Base-by-base conservation (phyloP, 1,284 basidiomycete genomes). In the Cystobasidium pallidum region DNA sequence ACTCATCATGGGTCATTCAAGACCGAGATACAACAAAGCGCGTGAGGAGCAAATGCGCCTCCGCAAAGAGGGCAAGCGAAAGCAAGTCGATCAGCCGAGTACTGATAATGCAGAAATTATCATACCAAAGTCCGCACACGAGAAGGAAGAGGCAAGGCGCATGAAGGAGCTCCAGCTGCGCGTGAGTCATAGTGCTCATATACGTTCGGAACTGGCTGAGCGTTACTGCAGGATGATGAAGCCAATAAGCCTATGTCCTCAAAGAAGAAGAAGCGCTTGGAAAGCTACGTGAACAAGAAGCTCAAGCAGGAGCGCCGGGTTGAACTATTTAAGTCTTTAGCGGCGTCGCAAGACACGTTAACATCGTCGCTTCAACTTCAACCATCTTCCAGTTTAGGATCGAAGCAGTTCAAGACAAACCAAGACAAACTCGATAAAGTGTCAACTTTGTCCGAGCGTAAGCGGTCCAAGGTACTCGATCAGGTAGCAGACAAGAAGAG, bases 211-310 rank as follows among this genome's bases (percentile, higher is more conserved):
- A 13, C 36, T 39, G 36, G 21, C 3, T 43, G 28, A 1, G 21
- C 3, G 32, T 43, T 15, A 26, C 24, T 26, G 8, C 66, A 39
- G 58, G 47, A 54, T 1, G 24, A 26, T 24, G 68, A 64, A 41
- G 43, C 47, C 47, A 45, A 45, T 26, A 45, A 55, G 39, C 39
- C 47, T 41, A 70, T 80, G 71, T 76, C 77, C 8, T 76, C 78
- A 51, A 81, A 81, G 75, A 81, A 81, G 78, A 76, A 77, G 24
- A 79, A 80, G 73, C 77, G 80, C 10, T 76, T 81, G 52, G 80
- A 81, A 63, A 78, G 78, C 15, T 81, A 79, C 74, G 80, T 81
- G 39, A 79, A 78, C 51, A 77, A 76, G 11, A 79, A 79, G 32
- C 76, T 81, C 51, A 79, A 80, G 54, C 80, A 81, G 75, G 79